Conservation (phyloP, 768 basidiomycete genomes). For the Amanita exitialis region DNA sequence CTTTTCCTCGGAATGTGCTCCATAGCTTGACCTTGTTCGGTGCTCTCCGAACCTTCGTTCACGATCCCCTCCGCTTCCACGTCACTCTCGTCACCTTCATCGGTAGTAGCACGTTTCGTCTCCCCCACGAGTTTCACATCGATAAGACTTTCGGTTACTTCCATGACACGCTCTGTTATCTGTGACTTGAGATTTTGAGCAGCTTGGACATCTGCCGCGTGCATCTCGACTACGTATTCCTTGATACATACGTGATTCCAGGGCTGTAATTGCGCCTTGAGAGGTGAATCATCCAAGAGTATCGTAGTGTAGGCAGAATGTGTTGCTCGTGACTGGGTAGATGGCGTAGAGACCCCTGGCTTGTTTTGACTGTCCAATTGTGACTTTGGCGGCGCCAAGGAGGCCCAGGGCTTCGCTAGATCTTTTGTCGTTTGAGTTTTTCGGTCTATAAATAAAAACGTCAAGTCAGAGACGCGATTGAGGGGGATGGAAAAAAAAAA, state of each 20-base stretch:
- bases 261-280: slow-evolving; percentile 57
- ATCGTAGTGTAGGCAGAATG: slow-evolving; percentile 38
- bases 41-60: neutral
- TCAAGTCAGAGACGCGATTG: neutral
- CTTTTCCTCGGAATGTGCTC: slow-evolving; percentile 12
- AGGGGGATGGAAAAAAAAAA: neutral
- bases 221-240: slow-evolving; percentile 46
- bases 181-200: neutral
- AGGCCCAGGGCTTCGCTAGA: slow-evolving; percentile 56
- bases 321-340: slow-evolving; percentile 3
- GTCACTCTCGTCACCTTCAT: neutral
- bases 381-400: slow-evolving; percentile 13
- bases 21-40: neutral
- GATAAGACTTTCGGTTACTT: neutral
- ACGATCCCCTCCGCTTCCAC: neutral
- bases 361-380: neutral
- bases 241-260: slow-evolving; percentile 73
- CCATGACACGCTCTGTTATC: neutral
- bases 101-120: neutral
- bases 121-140: neutral
- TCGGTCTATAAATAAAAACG: slow-evolving; percentile 18
- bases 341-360: slow-evolving; percentile 5
- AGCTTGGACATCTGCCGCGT: slow-evolving; percentile 20
- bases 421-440: slow-evolving; percentile 64
- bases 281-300: slow-evolving; percentile 46